Conservation (phyloP, 257 asterid species). For the Paraleonurus japonicus region DNA sequence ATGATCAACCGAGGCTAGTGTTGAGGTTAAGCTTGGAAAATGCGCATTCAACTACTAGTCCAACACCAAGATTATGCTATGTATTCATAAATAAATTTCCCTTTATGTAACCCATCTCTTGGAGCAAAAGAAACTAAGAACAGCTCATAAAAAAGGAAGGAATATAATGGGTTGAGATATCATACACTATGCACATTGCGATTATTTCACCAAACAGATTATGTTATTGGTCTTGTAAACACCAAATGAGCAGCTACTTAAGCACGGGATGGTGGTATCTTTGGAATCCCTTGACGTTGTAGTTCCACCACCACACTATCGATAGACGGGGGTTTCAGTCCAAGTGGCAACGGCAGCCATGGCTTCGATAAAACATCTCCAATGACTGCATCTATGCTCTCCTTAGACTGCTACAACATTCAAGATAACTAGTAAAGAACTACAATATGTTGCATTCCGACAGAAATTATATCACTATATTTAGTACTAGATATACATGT, state of each 20-base stretch:
- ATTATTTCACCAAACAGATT: constrained; percentile 22
- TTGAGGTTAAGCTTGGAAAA: not conserved
- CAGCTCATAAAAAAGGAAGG: not conserved
- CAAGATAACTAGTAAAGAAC: not conserved
- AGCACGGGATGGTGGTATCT: constrained; percentile 66
- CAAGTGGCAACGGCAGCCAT: constrained; percentile 92
- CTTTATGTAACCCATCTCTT: not conserved
- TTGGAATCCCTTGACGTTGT: constrained; percentile 78
- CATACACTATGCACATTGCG: constrained; percentile 1
- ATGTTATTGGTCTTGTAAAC: constrained; percentile 6
- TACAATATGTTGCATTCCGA: not conserved
- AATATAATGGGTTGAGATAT: not conserved
- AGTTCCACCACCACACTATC: constrained; percentile 76
- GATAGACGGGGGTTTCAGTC: constrained; percentile 75
- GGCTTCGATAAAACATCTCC: constrained; percentile 89
- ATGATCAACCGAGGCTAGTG: not conserved
- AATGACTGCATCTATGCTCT: constrained; percentile 83
- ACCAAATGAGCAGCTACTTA: constrained; percentile 13
- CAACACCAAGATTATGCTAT: not conserved
- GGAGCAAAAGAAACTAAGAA: not conserved
- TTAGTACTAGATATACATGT: not conserved
- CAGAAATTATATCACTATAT: not conserved
- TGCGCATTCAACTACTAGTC: not conserved
- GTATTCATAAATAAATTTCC: not conserved
- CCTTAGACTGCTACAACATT: constrained; percentile 56